Evolutionary conservation across 2,329 filamentous ascomycete genomes (phyloP).

Genomic region (Aspergillus sp.): DNA sequence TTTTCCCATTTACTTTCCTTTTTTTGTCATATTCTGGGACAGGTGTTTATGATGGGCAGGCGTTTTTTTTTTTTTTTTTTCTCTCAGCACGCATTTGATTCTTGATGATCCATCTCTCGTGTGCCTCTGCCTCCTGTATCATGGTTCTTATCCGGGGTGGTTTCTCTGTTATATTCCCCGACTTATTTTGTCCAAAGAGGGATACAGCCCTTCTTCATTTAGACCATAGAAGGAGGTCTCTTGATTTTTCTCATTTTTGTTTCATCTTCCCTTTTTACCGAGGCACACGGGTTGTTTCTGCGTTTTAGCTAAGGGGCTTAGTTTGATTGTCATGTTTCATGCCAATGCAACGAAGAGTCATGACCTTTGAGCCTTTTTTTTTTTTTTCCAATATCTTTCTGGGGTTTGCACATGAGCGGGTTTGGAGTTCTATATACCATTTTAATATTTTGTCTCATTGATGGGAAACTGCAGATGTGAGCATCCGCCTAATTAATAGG

Average conservation of each 20-base stretch:
- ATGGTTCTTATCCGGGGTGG: slow-evolving; percentile 9
- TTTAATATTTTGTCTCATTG: too few relatives aligned
- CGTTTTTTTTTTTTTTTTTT: slow-evolving; percentile 4
- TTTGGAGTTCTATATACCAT: too few relatives aligned
- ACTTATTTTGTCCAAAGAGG: slow-evolving; percentile 1
- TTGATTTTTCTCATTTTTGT: slow-evolving; percentile 8
- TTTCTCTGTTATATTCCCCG: slow-evolving; percentile 11
- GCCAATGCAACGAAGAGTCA: slow-evolving; percentile 35
- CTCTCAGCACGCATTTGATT: slow-evolving; percentile 5
- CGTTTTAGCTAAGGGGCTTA: slow-evolving; percentile 19
- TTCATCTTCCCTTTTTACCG: slow-evolving; percentile 13
- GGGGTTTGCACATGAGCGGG: too few relatives aligned
- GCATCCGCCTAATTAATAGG: too few relatives aligned
- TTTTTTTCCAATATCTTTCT: too few relatives aligned
- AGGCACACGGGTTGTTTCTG: slow-evolving; percentile 15
- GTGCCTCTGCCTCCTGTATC: slow-evolving; percentile 7
- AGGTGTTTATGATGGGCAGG: slow-evolving; percentile 2
- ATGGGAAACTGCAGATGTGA: too few relatives aligned
- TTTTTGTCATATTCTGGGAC: slow-evolving; percentile 1
- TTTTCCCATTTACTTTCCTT: slow-evolving; percentile 2
- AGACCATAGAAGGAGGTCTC: slow-evolving; percentile 18
- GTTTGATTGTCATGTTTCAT: slow-evolving; percentile 27
- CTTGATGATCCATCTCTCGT: not conserved
- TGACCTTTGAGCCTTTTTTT: slow-evolving; percentile 20
- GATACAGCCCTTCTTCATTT: slow-evolving; percentile 9